Base-by-base conservation (phyloP, 1,139 yeast species). In the Scheffersomyces segobiensis region DNA sequence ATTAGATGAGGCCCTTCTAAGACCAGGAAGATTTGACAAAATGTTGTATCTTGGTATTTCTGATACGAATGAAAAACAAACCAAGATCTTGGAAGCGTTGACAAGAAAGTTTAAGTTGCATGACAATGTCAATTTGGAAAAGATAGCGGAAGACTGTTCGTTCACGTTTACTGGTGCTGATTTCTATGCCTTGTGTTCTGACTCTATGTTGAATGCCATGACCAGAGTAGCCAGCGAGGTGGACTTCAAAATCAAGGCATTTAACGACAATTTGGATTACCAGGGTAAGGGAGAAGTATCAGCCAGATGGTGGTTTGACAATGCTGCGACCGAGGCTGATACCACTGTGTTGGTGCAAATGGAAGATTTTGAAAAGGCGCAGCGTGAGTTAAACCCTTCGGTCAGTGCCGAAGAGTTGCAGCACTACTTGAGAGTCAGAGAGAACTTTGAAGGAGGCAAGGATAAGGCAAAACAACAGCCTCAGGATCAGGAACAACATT, bases 21-120 rank as follows among this genome's bases (percentile, higher is more conserved):
- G 99, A 70, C 99, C 99, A 0, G 99, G 99, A 2, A 81, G 99
- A 71, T 95, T 95, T 71, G 99, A 95, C 72, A 95, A 93, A 72
- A 87, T 95, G 95, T 79, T 95, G 57, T 95, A 95, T 68, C 79
- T 95, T 62, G 99, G 99, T 22, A 92, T 95, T 50, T 86, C 97
- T 0, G 98, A 95, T 67, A 91, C 97, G 0, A 87, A 91, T 70
- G 95, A 88, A 6, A 93, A 93, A 69, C 99, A 95, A 75, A 80
- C 85, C 57, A 92, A 91, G 65, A 92, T 95, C 61, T 77, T 95
- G 61, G 88, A 88, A 66, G 98, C 99, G 0, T 81, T 95, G 57
- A 93, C 98, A 0, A 80, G 98, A 62, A 93, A 93, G 71, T 90
- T 95, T 74, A 80, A 79, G 56, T 74, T 95, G 39, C 83, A 80